Base-by-base conservation (phyloP, 352 stramenopile species). In the Sclerospora graminicola region DNA sequence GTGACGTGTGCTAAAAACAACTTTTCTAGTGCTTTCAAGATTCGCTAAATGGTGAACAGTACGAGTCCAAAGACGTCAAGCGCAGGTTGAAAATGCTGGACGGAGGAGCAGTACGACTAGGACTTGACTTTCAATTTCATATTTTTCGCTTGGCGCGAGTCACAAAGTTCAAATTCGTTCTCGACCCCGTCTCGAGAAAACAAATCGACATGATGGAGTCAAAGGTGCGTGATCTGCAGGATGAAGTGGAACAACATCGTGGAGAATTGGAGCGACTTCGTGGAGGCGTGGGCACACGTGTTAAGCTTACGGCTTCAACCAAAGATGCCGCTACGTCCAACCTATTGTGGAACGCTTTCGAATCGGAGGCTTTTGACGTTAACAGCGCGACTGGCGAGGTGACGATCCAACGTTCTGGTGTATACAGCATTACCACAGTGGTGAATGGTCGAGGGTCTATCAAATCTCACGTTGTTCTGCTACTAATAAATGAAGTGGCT, bases 11-110 rank as follows among this genome's bases (percentile, higher is more conserved):
- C 5, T 16, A n/a, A 31, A 20, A 26, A 9, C 4, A 26, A 24
- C 10, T 1, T 47, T 16, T 44, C 2, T 11, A 64, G 49, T 60
- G 19, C 9, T 63, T 64, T n/a, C 36, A 43, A 23, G 49, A 60
- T 8, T 13, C 31, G 1, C 14, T 64, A 5, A 11, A 48, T 13
- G 16, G 35, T 11, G 15, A 48, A n/a, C 20, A 51, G 14, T 20
- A 39, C 15, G 18, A 27, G 8, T 38, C 26, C 0, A 35, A 16
- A 26, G 39, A 52, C 40, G 26, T 33, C 1, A 34, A 55, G n/a
- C 44, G 49, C 2, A 30, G 36, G 8, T 24, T 63, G 16, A 10
- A 14, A 5, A 0, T 16, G 3, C 14, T 54, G 4, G 30, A 23
- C 0, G 28, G 8, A 4, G 41, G 41, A 5, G 23, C 13, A 32